Evolutionary conservation across 352 stramenopile species (phyloP).

Genomic region (Thraustochytrium striatum): DNA sequence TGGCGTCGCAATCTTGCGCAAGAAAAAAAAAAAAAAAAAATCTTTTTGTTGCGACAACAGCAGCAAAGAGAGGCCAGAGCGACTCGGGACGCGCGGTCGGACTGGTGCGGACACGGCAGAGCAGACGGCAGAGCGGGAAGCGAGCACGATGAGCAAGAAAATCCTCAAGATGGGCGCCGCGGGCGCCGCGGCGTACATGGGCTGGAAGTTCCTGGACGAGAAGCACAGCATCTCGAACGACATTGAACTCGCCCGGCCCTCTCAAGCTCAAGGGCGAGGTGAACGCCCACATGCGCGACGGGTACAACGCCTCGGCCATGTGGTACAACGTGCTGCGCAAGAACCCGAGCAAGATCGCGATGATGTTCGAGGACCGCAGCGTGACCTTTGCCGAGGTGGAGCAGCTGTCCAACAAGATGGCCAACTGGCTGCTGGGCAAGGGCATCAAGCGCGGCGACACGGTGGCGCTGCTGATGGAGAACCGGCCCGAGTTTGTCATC

Average conservation of each 20-base stretch:
- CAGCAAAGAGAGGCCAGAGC: background rate
- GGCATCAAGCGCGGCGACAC: constrained; percentile 64
- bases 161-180: constrained; percentile 8
- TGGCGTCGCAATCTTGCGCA: background rate
- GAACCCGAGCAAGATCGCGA: constrained; percentile 28
- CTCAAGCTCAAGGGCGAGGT: constrained; percentile 12
- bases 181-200: background rate
- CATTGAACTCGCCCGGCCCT: constrained; percentile 32
- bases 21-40: background rate
- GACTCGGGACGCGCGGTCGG: background rate
- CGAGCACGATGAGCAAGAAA: background rate
- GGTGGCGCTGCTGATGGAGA: constrained; percentile 74
- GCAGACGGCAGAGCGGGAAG: background rate
- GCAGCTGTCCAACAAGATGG: constrained; percentile 65
- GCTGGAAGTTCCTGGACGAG: constrained; percentile 36
- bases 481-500: constrained; percentile 72
- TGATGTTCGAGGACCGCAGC: constrained; percentile 44
- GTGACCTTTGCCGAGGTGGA: constrained; percentile 66
- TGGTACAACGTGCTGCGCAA: constrained; percentile 43
- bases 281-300: constrained; percentile 19
- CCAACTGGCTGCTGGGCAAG: constrained; percentile 64
- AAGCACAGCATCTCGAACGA: constrained; percentile 24
- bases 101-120: background rate
- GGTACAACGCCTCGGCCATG: constrained; percentile 24
- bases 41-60: background rate